These are phyloP conservation scores for Chlorella sp. DNA, from an alignment of 139 green algal genomes.

Conservation along the genomic window DNA sequence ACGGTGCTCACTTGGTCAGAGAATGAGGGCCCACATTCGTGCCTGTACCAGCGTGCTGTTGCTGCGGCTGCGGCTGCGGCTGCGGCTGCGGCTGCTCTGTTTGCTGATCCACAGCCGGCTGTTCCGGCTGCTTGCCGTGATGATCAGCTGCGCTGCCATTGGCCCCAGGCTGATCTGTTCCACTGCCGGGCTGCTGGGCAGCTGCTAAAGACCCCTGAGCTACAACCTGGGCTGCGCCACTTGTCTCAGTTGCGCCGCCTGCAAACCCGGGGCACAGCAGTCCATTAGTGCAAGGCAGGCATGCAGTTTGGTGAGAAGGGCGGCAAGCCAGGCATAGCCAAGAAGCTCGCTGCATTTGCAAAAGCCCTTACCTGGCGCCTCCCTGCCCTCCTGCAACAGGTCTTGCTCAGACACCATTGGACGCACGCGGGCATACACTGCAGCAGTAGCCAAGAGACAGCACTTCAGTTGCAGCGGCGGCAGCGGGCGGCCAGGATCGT, in stretches of 20 bases:
- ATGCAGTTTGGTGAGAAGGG: too few species aligned
- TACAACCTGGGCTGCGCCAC: neutral
- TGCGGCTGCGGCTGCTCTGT: neutral
- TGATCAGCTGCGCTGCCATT: neutral
- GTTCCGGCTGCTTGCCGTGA: neutral
- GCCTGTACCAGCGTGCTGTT: too few species aligned
- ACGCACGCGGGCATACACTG: slow-evolving; percentile 19
- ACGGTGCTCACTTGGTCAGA: neutral
- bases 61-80: neutral
- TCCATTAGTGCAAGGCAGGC: too few species aligned
- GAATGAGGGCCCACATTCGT: neutral
- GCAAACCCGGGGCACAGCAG: neutral
- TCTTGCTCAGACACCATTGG: slow-evolving; percentile 31
- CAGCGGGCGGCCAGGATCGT: neutral
- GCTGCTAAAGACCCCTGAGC: neutral
- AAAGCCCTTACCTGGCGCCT: slow-evolving; percentile 1
- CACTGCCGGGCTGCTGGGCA: neutral
- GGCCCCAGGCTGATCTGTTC: neutral
- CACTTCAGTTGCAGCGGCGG: neutral
- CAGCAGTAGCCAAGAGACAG: neutral
- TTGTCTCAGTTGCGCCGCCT: too few species aligned
- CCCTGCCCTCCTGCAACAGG: slow-evolving; percentile 1
- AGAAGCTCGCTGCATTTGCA: too few species aligned
- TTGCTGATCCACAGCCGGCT: neutral
- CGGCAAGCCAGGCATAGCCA: too few species aligned